Conservation (phyloP, 208 protist species). For the Trichomonas tenax region DNA sequence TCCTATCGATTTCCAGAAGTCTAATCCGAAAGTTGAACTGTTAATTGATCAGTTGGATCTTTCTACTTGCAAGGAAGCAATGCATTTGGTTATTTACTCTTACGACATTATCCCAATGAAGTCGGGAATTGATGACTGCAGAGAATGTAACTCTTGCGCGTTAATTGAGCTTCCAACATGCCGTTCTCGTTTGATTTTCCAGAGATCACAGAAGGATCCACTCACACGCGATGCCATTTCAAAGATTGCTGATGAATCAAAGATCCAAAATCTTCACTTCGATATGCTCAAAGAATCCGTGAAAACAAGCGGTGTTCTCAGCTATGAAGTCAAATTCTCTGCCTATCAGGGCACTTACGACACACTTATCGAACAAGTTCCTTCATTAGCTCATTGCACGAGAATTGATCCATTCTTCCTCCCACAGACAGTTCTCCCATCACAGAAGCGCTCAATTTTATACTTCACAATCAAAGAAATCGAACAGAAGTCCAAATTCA, state of each 20-base stretch:
- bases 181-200: not conserved
- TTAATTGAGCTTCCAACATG: not conserved
- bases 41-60: not conserved
- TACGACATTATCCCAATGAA: not conserved
- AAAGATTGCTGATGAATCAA: not conserved
- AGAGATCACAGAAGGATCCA: not conserved
- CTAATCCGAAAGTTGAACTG: not conserved
- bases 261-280: not conserved
- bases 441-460: not conserved
- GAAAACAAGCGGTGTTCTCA: not conserved
- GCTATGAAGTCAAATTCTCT: not conserved
- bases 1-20: not conserved
- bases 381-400: not conserved
- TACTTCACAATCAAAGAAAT: not conserved
- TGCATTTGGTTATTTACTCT: not conserved
- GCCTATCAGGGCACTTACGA: not conserved
- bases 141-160: not conserved
- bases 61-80: not conserved
- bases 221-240: not conserved
- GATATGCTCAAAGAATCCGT: not conserved
- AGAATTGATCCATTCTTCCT: not conserved
- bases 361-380: not conserved
- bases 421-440: not conserved
- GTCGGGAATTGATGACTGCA: not conserved
- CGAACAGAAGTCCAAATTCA: not conserved